These are phyloP conservation scores for Aphanocladium album DNA, from an alignment of 2,329 filamentous ascomycete genomes.

Conservation along the genomic window DNA sequence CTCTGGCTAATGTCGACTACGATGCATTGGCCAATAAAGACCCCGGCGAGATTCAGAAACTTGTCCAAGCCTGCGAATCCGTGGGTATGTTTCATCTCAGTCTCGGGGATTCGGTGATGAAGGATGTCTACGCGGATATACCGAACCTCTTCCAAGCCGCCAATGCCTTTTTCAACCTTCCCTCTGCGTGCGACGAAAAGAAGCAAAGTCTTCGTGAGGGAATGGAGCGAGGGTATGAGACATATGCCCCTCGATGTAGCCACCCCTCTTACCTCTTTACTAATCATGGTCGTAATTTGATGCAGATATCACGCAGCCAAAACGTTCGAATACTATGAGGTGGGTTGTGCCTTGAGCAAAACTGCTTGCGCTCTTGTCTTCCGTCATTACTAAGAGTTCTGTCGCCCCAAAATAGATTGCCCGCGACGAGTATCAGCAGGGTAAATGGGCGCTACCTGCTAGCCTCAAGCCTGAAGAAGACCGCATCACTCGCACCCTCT, in stretches of 20 bases:
- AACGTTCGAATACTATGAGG: slow-evolving; percentile 13
- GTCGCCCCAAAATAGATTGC: neutral
- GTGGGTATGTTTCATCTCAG: slow-evolving; percentile 6
- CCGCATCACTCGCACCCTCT: neutral
- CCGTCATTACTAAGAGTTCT: neutral
- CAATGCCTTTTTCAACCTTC: neutral
- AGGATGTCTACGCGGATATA: slow-evolving; percentile 1
- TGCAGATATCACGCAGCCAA: slow-evolving; percentile 7
- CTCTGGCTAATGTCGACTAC: slow-evolving; percentile 1
- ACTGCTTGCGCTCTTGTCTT: neutral
- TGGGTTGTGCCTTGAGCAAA: neutral
- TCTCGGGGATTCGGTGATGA: neutral
- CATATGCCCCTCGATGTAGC: neutral
- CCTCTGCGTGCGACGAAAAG: slow-evolving; percentile 5
- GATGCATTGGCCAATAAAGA: slow-evolving; percentile 7
- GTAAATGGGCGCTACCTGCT: neutral
- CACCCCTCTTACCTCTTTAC: neutral
- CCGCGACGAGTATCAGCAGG: slow-evolving; percentile 5
- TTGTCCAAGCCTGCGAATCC: slow-evolving; percentile 5
- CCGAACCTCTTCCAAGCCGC: neutral
- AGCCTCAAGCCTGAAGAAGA: neutral
- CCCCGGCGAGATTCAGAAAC: neutral
- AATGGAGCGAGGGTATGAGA: slow-evolving; percentile 10
- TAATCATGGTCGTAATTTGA: neutral
- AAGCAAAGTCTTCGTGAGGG: slow-evolving; percentile 5